phyloP scores from a whole-genome alignment of 106 monocot species.

The Dactylorhiza incarnata region DNA sequence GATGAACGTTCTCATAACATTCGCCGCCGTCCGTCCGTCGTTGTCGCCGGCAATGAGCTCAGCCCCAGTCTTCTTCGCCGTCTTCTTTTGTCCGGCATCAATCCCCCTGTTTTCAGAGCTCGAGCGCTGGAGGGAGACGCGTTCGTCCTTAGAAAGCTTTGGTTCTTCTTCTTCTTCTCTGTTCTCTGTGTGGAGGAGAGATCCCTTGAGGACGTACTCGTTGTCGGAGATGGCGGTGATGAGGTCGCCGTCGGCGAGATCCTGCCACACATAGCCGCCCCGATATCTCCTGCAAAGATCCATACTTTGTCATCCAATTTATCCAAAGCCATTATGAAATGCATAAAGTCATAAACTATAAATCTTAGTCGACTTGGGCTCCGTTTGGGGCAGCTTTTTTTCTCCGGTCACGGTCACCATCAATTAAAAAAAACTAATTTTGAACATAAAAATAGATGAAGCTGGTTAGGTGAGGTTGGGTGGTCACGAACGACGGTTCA shows the following conservation, averaged over 20 bases:
- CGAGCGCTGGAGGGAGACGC: no score
- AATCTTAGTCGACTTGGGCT: no score
- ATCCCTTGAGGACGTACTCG: constrained; percentile 20
- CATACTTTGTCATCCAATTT: neutral
- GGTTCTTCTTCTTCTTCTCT: neutral
- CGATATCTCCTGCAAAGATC: constrained; percentile 10
- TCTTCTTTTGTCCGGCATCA: no score
- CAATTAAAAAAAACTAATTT: no score
- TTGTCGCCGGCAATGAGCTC: neutral
- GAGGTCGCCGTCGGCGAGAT: constrained; percentile 15
- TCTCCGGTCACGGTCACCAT: no score
- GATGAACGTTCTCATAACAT: neutral
- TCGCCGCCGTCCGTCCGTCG: neutral
- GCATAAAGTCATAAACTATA: no score
- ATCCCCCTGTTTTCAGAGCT: neutral
- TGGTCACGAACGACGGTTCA: no score
- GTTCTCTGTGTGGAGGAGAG: neutral
- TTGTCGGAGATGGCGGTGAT: constrained; percentile 22
- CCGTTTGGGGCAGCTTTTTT: no score
- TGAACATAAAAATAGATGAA: no score
- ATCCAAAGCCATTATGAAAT: neutral
- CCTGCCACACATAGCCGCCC: constrained; percentile 20
- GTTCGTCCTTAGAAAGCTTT: no score
- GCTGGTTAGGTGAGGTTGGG: no score
- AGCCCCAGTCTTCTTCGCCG: neutral